These are phyloP conservation scores for Zygosaccharomyces bisporus DNA, from an alignment of 805 yeast species.

Conservation along the genomic window DNA sequence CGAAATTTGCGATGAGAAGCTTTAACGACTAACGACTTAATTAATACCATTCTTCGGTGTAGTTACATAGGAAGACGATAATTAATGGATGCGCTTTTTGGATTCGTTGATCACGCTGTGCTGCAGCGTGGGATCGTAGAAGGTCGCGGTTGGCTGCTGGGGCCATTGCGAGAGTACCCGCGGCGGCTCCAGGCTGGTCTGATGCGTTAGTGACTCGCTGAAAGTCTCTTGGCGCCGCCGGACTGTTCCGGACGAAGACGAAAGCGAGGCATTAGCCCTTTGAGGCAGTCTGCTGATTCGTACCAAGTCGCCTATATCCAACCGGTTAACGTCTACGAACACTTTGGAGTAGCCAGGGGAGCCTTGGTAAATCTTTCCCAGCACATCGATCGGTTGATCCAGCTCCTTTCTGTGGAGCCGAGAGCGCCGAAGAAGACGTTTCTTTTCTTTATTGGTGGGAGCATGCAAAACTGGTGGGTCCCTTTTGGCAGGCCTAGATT, in stretches of 20 bases:
- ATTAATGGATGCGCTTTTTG: constrained; percentile 7
- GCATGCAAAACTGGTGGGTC: constrained; percentile 10
- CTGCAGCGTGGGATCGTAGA: constrained; percentile 12
- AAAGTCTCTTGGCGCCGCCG: constrained; percentile 13
- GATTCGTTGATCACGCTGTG: constrained; percentile 11
- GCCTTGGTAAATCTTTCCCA: constrained; percentile 23
- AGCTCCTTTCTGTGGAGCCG: constrained; percentile 21
- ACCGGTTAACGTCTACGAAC: constrained; percentile 24
- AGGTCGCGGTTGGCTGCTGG: constrained; percentile 14
- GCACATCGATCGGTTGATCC: constrained; percentile 1
- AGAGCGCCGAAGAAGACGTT: background rate
- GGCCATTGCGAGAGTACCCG: constrained; percentile 18
- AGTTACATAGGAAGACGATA: background rate
- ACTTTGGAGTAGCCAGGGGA: constrained; percentile 34
- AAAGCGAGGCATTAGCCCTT: constrained; percentile 16
- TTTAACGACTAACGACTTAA: constrained; percentile 3
- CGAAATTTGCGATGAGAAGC: constrained; percentile 1
- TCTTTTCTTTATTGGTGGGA: constrained; percentile 12
- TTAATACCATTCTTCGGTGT: background rate
- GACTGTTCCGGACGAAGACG: constrained; percentile 1
- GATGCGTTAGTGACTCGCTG: background rate
- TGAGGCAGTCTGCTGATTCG: constrained; percentile 26
- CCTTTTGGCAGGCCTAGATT: constrained; percentile 18
- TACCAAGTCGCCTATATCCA: constrained; percentile 30
- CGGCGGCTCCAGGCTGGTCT: constrained; percentile 18